These are phyloP conservation scores for Didymella exigua DNA, from an alignment of 2,329 filamentous ascomycete species.

Conservation along the genomic window DNA sequence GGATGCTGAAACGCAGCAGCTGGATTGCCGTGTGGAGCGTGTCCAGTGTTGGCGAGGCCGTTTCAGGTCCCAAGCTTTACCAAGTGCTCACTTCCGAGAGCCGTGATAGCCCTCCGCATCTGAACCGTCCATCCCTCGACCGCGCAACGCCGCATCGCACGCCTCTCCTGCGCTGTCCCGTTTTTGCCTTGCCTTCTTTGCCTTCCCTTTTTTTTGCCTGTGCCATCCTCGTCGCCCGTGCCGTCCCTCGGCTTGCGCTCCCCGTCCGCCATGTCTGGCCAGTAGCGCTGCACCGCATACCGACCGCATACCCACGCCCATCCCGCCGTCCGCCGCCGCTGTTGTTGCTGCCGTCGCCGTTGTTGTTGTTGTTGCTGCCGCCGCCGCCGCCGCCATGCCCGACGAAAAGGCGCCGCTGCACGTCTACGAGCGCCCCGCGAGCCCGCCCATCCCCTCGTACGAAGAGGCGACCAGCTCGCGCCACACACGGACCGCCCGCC, in stretches of 20 bases:
- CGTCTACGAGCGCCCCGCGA: conserved; percentile 51
- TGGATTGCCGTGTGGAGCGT: neutral
- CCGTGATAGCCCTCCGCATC: neutral
- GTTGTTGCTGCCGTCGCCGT: conserved; percentile 19
- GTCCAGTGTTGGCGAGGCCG: neutral
- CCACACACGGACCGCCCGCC: conserved; percentile 53
- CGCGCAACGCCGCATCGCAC: neutral
- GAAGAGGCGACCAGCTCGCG: conserved; percentile 75
- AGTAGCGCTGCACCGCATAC: conserved; percentile 4
- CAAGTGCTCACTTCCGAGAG: conserved; percentile 3
- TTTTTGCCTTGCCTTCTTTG: neutral
- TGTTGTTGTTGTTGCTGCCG: conserved; percentile 17
- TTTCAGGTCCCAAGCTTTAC: conserved; percentile 19
- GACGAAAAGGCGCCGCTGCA: conserved; percentile 46
- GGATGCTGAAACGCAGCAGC: conserved; percentile 1
- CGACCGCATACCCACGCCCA: neutral
- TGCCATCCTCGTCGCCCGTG: neutral
- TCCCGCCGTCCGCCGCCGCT: conserved; percentile 20
- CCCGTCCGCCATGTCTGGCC: conserved; percentile 7
- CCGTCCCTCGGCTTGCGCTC: too few species aligned
- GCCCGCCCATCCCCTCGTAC: conserved; percentile 78
- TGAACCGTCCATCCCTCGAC: conserved; percentile 15
- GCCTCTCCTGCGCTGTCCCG: too few species aligned
- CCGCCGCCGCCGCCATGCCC: conserved; percentile 35
- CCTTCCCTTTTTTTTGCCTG: conserved; percentile 13